A percentile compares a stretch with the other conserved stretches of the same genome.
These are phyloP conservation scores for Pleurotus pulmonarius DNA, from an alignment of 768 basidiomycete genomes.

Conservation along the genomic window DNA sequence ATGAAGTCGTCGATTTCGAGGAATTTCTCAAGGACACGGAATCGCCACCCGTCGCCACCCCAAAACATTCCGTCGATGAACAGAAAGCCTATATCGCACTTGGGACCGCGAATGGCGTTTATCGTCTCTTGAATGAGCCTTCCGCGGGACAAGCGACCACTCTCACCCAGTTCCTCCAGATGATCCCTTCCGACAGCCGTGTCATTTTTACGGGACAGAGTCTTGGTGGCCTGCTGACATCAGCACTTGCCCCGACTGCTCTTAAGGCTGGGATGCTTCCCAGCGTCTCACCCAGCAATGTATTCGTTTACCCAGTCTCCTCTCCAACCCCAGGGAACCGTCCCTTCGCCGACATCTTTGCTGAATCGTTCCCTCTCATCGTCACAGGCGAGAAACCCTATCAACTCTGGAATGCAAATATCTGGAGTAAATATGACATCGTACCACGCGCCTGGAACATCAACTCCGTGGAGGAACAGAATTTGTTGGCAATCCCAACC, in stretches of 20 bases:
- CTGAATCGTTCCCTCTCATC: background rate
- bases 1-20: background rate
- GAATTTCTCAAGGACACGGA: background rate
- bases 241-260: background rate
- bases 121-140: background rate
- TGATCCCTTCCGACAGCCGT: background rate
- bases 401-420: background rate
- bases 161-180: background rate
- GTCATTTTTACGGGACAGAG: conserved; percentile 8
- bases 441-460: background rate
- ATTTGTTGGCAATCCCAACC: background rate
- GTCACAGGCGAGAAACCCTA: background rate
- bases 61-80: background rate
- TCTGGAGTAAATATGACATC: conserved; percentile 1
- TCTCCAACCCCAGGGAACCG: background rate
- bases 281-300: background rate
- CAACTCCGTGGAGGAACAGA: background rate
- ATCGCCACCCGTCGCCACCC: background rate
- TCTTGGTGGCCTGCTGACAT: background rate
- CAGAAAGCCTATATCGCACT: background rate
- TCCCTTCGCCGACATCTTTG: background rate
- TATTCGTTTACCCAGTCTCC: background rate
- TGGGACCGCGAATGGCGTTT: background rate
- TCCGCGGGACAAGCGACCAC: background rate
- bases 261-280: background rate